Percentiles rank a stretch among this genome's conserved stretches.
phyloP scores from a whole-genome alignment of 371 early-diverging fungal species.

The Thermomucor indicae-seudaticae region DNA sequence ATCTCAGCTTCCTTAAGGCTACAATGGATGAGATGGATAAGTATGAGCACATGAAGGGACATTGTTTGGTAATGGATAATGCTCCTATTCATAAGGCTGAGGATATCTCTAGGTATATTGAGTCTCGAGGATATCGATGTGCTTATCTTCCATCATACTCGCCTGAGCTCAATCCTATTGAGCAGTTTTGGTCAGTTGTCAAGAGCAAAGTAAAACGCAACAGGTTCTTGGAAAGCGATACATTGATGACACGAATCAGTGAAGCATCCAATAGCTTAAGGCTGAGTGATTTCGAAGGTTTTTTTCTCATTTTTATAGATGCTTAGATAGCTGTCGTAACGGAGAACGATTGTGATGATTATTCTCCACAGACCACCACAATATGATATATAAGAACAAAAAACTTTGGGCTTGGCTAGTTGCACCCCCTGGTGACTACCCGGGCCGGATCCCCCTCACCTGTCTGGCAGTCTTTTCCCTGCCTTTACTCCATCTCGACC shows the following conservation, averaged over 20 bases:
- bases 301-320: constrained; percentile 2
- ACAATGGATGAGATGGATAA: background rate
- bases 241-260: constrained; percentile 1
- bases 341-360: background rate
- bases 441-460: too few species aligned
- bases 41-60: background rate
- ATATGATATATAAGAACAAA: too few species aligned
- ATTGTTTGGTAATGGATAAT: background rate
- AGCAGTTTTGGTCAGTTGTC: constrained; percentile 5
- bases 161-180: constrained; percentile 7
- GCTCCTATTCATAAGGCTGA: constrained; percentile 5
- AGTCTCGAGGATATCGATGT: background rate
- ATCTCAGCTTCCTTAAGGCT: background rate
- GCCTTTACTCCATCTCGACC: too few species aligned
- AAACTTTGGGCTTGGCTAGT: too few species aligned
- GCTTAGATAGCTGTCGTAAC: constrained; percentile 4
- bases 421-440: too few species aligned
- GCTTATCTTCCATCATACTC: constrained; percentile 3
- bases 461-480: too few species aligned
- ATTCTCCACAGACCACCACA: too few species aligned
- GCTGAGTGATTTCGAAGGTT: constrained; percentile 1
- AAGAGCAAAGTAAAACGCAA: constrained; percentile 7
- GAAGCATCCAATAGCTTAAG: constrained; percentile 1
- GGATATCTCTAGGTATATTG: background rate
- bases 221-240: constrained; percentile 1